Conservation (phyloP, 192 early-diverging fungal species). For the Jimgerdemannia flammicorona region DNA sequence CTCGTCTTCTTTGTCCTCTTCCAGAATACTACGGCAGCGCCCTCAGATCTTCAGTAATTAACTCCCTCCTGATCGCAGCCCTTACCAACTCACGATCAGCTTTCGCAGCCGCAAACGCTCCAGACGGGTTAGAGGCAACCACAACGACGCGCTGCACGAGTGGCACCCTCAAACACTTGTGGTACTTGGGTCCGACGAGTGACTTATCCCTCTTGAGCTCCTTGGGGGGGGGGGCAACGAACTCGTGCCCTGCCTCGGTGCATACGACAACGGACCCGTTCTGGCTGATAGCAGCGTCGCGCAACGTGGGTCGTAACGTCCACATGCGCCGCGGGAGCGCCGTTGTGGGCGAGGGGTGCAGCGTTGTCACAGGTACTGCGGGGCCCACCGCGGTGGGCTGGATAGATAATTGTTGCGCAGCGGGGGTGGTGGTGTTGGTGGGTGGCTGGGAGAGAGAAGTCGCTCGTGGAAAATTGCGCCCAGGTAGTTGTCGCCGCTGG, state of each 20-base stretch:
- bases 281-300: slow-evolving; percentile 64
- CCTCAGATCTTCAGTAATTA: slow-evolving; percentile 32
- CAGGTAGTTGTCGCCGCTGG: slow-evolving; percentile 18
- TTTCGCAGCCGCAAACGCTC: slow-evolving; percentile 61
- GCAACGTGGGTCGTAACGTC: slow-evolving; percentile 36
- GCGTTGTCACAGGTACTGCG: no score
- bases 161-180: slow-evolving; percentile 52
- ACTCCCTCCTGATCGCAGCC: neutral
- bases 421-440: no score
- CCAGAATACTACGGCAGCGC: slow-evolving; percentile 24
- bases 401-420: no score
- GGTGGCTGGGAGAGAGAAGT: slow-evolving; percentile 35
- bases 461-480: slow-evolving; percentile 38
- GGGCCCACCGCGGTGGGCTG: no score
- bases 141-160: slow-evolving; percentile 54
- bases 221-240: slow-evolving; percentile 23
- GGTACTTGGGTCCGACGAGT: slow-evolving; percentile 21
- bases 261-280: slow-evolving; percentile 60
- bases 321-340: slow-evolving; percentile 51
- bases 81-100: slow-evolving; percentile 19
- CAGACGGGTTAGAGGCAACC: slow-evolving; percentile 56
- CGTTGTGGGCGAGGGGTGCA: no score
- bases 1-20: slow-evolving; percentile 2
- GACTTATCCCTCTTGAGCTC: slow-evolving; percentile 15
- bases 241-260: slow-evolving; percentile 66